Conservation (phyloP, 495 filamentous ascomycete genomes). For the Hypoxylon fuscum region DNA sequence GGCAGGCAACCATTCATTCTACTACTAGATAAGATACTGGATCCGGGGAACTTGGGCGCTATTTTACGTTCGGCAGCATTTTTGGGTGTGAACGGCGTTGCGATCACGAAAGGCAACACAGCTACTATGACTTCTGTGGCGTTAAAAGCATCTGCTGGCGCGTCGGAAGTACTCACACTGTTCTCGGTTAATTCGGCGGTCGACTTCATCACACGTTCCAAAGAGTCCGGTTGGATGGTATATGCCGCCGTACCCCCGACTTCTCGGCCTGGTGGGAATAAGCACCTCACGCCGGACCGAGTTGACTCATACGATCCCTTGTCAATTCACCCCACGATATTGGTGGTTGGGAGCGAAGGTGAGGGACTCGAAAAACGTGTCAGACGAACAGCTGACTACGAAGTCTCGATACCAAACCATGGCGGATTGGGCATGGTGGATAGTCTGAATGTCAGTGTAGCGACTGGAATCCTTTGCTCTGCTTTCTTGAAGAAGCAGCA, state of each 20-base stretch:
- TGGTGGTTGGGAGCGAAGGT: slow-evolving; percentile 86
- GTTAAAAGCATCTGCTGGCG: slow-evolving; percentile 87
- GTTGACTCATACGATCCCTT: slow-evolving; percentile 61
- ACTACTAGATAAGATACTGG: slow-evolving; percentile 83
- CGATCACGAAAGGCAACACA: slow-evolving; percentile 70
- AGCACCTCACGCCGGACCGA: slow-evolving; percentile 35
- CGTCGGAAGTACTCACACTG: slow-evolving; percentile 78
- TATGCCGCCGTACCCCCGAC: slow-evolving; percentile 77
- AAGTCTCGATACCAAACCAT: slow-evolving; percentile 61
- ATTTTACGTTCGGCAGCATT: slow-evolving; percentile 88
- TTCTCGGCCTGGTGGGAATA: slow-evolving; percentile 43
- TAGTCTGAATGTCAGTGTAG: slow-evolving; percentile 88
- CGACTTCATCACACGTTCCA: slow-evolving; percentile 73
- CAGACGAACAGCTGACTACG: slow-evolving; percentile 67
- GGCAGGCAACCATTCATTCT: slow-evolving; percentile 78
- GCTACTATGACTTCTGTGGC: slow-evolving; percentile 78
- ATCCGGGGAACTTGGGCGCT: slow-evolving; percentile 89
- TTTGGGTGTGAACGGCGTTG: slow-evolving; percentile 81
- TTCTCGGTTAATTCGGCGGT: slow-evolving; percentile 70
- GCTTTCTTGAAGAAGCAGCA: slow-evolving; percentile 54
- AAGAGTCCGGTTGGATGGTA: slow-evolving; percentile 79
- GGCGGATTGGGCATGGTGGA: slow-evolving; percentile 61
- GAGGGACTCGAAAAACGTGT: slow-evolving; percentile 72
- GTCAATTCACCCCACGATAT: slow-evolving; percentile 68
- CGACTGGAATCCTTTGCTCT: slow-evolving; percentile 77